A percentile compares a stretch with the other conserved stretches of the same genome.
phyloP scores from a whole-genome alignment of 2,329 filamentous ascomycete species.

The Neopestalotiopsis sp. region DNA sequence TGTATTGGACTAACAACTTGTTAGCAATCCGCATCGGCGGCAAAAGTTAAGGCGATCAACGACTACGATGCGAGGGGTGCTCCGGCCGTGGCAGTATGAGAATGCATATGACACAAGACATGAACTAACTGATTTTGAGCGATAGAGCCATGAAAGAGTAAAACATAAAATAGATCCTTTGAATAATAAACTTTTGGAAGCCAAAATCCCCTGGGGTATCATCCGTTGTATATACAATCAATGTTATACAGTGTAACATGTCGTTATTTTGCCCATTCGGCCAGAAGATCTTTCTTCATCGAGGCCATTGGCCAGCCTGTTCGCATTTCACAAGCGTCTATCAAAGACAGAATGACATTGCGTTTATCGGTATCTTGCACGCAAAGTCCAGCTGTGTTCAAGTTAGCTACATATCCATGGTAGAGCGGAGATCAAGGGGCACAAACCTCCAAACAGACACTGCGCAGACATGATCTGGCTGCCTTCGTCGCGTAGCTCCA shows the following conservation, averaged over 20 bases:
- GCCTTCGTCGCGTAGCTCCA: slow-evolving; percentile 46
- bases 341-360: slow-evolving; percentile 42
- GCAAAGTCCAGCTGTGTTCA: slow-evolving; percentile 43
- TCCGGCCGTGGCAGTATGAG: background rate
- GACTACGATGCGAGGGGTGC: slow-evolving; percentile 19
- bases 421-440: background rate
- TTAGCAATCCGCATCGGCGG: slow-evolving; percentile 20
- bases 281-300: slow-evolving; percentile 35
- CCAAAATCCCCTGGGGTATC: slow-evolving; percentile 7
- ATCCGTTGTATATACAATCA: slow-evolving; percentile 5
- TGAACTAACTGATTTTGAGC: background rate
- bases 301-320: slow-evolving; percentile 47
- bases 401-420: background rate
- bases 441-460: slow-evolving; percentile 46
- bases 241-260: background rate
- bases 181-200: background rate
- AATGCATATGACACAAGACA: background rate
- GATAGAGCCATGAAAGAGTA: background rate
- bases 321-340: slow-evolving; percentile 41
- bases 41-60: slow-evolving; percentile 24
- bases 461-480: slow-evolving; percentile 50
- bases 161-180: background rate
- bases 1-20: background rate
- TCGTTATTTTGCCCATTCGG: slow-evolving; percentile 33
- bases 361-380: slow-evolving; percentile 43